Conservation (phyloP, 2,329 filamentous ascomycete species). For the Calonectria montana region DNA sequence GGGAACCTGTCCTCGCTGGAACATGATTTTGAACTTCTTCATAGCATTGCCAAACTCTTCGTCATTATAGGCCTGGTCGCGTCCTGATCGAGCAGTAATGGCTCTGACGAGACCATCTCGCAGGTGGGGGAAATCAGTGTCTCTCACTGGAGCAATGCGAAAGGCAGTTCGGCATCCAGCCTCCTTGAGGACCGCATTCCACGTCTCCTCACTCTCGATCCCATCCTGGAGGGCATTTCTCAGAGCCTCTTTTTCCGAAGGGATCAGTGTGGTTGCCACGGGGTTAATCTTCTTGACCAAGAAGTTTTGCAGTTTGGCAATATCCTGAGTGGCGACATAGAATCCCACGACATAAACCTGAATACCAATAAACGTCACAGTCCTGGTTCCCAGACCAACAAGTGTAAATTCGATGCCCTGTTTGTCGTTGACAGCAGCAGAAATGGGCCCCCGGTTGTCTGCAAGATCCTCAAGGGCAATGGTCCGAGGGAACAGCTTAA, state of each 20-base stretch:
- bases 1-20: slow-evolving; percentile 82
- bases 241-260: slow-evolving; percentile 82
- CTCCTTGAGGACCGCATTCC: slow-evolving; percentile 76
- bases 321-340: slow-evolving; percentile 87
- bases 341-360: slow-evolving; percentile 96
- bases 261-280: slow-evolving; percentile 83
- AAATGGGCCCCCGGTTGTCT: slow-evolving; percentile 47
- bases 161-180: slow-evolving; percentile 80
- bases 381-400: slow-evolving; percentile 87
- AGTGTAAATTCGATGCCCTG: slow-evolving; percentile 81
- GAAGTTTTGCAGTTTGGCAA: slow-evolving; percentile 81
- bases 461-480: slow-evolving; percentile 68
- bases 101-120: slow-evolving; percentile 91
- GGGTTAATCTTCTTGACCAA: slow-evolving; percentile 82
- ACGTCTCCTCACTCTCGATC: slow-evolving; percentile 75
- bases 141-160: slow-evolving; percentile 88
- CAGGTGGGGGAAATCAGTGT: slow-evolving; percentile 94
- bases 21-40: slow-evolving; percentile 82
- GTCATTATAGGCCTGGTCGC: slow-evolving; percentile 68
- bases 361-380: slow-evolving; percentile 88
- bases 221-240: slow-evolving; percentile 77
- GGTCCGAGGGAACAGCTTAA: slow-evolving; percentile 81
- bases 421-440: slow-evolving; percentile 52
- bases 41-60: slow-evolving; percentile 82
- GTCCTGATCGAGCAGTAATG: slow-evolving; percentile 78